These are phyloP conservation scores for Ophiostoma novo-ulmi DNA, from an alignment of 2,329 filamentous ascomycete species.

Conservation along the genomic window DNA sequence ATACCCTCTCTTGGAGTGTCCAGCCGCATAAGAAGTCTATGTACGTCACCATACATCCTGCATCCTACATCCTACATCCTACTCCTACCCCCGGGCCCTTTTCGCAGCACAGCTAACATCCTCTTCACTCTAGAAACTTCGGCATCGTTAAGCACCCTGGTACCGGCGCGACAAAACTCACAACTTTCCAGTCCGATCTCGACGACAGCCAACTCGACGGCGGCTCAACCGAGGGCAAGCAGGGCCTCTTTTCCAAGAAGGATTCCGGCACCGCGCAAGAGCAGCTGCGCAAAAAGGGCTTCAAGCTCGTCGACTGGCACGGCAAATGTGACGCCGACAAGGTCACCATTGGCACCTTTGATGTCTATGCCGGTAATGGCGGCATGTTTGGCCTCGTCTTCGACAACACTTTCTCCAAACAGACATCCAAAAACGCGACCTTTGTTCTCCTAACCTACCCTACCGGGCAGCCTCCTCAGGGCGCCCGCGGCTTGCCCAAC, in stretches of 20 bases:
- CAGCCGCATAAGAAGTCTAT: constrained; percentile 98
- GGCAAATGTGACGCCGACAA: constrained; percentile 97
- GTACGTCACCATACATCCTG: constrained; percentile 39
- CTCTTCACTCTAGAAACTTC: constrained; percentile 61
- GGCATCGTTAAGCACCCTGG: constrained; percentile 97
- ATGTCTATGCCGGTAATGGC: constrained; percentile 66
- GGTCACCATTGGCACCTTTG: constrained; percentile 83
- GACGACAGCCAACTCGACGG: constrained; percentile 42
- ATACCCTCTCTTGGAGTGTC: constrained; percentile 95
- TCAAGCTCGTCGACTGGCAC: constrained; percentile 73
- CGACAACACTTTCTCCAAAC: constrained; percentile 98
- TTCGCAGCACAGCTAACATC: constrained; percentile 3
- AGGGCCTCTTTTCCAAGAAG: constrained; percentile 48
- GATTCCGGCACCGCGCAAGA: constrained; percentile 58
- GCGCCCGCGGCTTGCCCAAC: constrained; percentile 63
- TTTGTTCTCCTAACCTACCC: constrained; percentile 94
- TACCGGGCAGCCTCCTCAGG: constrained; percentile 70
- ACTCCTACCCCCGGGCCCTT: not conserved
- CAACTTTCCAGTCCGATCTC: constrained; percentile 42
- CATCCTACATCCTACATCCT: not conserved
- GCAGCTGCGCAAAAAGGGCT: constrained; percentile 60
- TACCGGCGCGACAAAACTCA: constrained; percentile 51
- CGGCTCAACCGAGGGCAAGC: constrained; percentile 40
- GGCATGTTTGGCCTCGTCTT: constrained; percentile 97
- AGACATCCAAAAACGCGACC: constrained; percentile 87